Evolutionary conservation across 2,329 filamentous ascomycete species (phyloP), one percentile per base, ranked within the genome.

Genomic region (Fusarium sp.): DNA sequence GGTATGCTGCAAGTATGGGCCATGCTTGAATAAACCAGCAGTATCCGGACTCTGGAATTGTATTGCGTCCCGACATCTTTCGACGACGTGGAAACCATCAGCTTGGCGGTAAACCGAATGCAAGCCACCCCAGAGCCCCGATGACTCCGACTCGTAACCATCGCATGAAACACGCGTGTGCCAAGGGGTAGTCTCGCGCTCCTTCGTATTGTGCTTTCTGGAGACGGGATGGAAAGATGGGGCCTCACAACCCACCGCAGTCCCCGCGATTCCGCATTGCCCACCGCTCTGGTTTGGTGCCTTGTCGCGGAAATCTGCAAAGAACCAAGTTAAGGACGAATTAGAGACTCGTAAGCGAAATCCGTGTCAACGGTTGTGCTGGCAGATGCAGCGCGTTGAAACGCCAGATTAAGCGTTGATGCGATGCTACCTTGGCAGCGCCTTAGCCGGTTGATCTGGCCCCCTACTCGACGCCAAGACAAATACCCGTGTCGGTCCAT

Each of bases 341-440:
- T n/a, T 50, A 29, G 54, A 29, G 42, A 18, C 47, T 61, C 63
- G 35, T 11, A 45, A 14, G 36, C 25, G 25, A 38, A 52, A 38
- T 56, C 22, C 47, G 27, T 56, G 52, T 42, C 68, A 69, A 62
- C 47, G 52, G 52, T 52, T 66, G 45, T 14, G 36, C 62, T 63
- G 68, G 54, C 59, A 72, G 65, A 47, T 73, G 54, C 69, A 70
- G 69, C 59, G 65, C 63, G 36, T 62, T 65, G 69, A 71, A 68
- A 78, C 64, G 65, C 71, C 67, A 74, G 74, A 78, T 71, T 70
- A 77, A 76, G 70, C 71, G 60, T 76, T 69, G 64, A 73, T 77
- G 77, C 69, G 66, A 78, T 78, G 74, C 72, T 64, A 78, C 76
- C 75, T 76, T 77, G 69, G 70, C 75, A 71, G 65, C 71, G 65